Evolutionary conservation across 73 alveolate species (phyloP), one percentile per base, ranked within the genome.

Genomic region (Paramecium pentaurelia): DNA sequence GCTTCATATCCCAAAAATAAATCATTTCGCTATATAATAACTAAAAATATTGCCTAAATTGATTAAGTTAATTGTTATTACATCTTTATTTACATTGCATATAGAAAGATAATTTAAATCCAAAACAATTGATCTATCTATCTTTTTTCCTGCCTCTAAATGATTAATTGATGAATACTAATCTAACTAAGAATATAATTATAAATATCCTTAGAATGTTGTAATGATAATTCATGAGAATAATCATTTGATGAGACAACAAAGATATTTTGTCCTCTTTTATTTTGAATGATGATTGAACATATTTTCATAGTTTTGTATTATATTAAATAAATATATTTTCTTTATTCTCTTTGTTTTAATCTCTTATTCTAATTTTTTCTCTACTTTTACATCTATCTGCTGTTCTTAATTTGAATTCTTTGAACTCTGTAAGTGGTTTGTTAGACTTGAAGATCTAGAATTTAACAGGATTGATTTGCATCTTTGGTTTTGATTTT

Each of bases 1-100:
- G 91, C 71, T 36, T 80, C 91, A 80, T 80, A 80, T 27, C 91
- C 91, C 38, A 80, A 64, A 32, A 80, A 80, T 80, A 80, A 49
- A 9, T 80, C 75, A 45, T 44, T 80, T 9, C 58, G 36, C 12
- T 80, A n/a, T 18, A 80, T 77, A 80, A 80, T 80, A 64, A 80
- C 91, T 14, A 80, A 45, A 27, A 80, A 45, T 44, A 80, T 80
- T 44, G 91, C 91, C 87, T 73, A 37, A 73, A 36, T 1, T 54
- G 11, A 54, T 18, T 54, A 54, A 14, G 70, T 38, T 12, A 68
- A 73, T 16, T 9, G 22, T 73, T 0, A 73, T 36, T 73, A 73
- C 87, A 22, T 80, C 91, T 49, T 80, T 80, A 10, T 30, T 80
- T 27, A 80, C 91, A 47, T 40, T 44, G 27, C 91, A 80, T 6